Evolutionary conservation across 1,284 basidiomycete genomes (phyloP).

Genomic region (Boletellus deceptivus): DNA sequence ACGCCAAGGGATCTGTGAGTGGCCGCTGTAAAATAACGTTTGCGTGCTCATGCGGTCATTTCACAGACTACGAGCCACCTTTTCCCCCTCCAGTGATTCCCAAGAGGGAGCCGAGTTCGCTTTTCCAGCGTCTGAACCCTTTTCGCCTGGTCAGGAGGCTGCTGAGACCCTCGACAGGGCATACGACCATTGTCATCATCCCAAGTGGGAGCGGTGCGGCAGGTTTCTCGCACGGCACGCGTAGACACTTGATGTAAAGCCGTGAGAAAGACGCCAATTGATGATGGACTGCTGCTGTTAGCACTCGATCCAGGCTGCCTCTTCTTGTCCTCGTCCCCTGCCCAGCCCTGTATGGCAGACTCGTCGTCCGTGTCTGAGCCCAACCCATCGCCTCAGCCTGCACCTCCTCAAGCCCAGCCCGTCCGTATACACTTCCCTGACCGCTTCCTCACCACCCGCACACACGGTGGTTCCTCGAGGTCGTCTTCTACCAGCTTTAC

Average conservation of each 20-base stretch:
- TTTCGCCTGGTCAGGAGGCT: conserved; percentile 4
- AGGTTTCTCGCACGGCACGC: conserved; percentile 11
- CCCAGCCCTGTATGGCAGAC: conserved; percentile 14
- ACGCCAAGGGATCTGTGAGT: conserved; percentile 3
- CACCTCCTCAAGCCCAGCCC: conserved; percentile 7
- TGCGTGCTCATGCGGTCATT: neutral
- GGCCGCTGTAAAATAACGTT: neutral
- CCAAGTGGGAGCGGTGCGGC: conserved; percentile 12
- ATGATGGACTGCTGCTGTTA: neutral
- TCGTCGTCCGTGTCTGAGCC: conserved; percentile 9
- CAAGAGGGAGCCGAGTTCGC: neutral
- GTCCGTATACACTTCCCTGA: conserved; percentile 31
- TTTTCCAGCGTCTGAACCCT: conserved; percentile 13
- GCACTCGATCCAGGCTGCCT: neutral
- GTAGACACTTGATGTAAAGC: conserved; percentile 7
- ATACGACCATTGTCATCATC: neutral
- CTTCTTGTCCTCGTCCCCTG: neutral
- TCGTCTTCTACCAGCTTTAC: conserved; percentile 31
- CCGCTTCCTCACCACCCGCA: conserved; percentile 25
- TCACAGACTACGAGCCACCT: conserved; percentile 9
- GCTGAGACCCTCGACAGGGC: neutral
- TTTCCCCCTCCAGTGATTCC: neutral
- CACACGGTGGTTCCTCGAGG: conserved; percentile 30
- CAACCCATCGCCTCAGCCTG: conserved; percentile 5
- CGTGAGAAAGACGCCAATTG: conserved; percentile 23